Evolutionary conservation across 768 basidiomycete species (phyloP).

Genomic region (Kwoniella europaea): DNA sequence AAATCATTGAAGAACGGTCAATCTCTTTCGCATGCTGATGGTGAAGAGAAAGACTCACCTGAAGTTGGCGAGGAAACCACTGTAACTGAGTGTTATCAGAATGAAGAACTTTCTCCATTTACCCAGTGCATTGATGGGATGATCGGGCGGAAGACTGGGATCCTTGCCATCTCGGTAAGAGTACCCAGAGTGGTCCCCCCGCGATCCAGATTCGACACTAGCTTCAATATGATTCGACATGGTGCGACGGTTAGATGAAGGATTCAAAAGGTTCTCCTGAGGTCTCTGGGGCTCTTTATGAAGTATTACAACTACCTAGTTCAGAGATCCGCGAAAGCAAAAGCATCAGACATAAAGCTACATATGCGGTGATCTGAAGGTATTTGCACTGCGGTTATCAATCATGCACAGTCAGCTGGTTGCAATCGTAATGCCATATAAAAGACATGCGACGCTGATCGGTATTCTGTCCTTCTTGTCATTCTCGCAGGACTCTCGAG

Average conservation of each 20-base stretch:
- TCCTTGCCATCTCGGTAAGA: constrained; percentile 26
- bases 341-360: no score
- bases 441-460: no score
- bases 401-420: no score
- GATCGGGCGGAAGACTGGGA: constrained; percentile 27
- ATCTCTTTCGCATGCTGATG: not conserved
- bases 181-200: not conserved
- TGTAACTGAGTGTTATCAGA: constrained; percentile 29
- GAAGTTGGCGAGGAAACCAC: constrained; percentile 44
- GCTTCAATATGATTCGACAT: not conserved
- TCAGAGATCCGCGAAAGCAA: no score
- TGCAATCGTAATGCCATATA: no score
- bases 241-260: no score
- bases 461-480: not conserved
- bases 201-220: not conserved
- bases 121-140: constrained; percentile 38
- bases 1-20: not conserved
- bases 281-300: no score
- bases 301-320: no score
- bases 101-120: constrained; percentile 32
- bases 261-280: no score
- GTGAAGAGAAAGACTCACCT: constrained; percentile 12
- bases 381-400: no score
- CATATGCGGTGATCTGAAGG: no score
- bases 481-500: not conserved